Evolutionary conservation across 2,329 filamentous ascomycete species (phyloP).

Genomic region (Teratosphaeria zuluensis): DNA sequence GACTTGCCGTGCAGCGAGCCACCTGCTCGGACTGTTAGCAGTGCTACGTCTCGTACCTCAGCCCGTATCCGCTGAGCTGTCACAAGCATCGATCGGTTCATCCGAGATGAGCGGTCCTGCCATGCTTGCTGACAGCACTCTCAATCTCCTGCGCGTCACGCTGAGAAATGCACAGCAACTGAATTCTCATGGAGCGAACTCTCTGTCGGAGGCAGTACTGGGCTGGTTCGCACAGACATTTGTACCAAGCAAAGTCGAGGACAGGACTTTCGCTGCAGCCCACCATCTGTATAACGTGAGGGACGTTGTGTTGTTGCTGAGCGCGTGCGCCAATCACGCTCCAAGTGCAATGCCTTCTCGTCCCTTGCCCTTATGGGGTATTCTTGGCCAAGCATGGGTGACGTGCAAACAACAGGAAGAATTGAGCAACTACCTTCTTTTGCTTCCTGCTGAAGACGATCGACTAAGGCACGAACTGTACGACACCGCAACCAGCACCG

Average conservation of each 20-base stretch:
- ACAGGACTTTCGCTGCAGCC: conserved; percentile 56
- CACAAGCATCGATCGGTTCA: conserved; percentile 63
- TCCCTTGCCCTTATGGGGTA: conserved; percentile 29
- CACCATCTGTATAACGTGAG: conserved; percentile 54
- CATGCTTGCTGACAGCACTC: conserved; percentile 66
- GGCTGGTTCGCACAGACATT: conserved; percentile 76
- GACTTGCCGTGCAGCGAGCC: conserved; percentile 68
- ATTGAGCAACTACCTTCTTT: conserved; percentile 42
- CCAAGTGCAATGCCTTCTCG: conserved; percentile 16
- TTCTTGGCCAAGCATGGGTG: conserved; percentile 36
- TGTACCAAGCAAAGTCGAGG: conserved; percentile 55
- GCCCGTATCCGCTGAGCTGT: conserved; percentile 55
- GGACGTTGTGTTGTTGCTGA: conserved; percentile 60
- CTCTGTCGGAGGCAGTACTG: conserved; percentile 61
- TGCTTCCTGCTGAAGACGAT: conserved; percentile 13
- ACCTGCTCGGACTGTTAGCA: conserved; percentile 61
- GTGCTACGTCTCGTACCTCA: conserved; percentile 57
- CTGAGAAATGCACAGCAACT: conserved; percentile 57
- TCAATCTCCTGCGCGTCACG: conserved; percentile 61
- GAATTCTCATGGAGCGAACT: conserved; percentile 58
- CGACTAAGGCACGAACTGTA: conserved; percentile 3
- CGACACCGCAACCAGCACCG: background rate
- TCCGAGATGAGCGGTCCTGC: conserved; percentile 76
- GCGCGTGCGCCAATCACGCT: conserved; percentile 54
- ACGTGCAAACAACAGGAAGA: conserved; percentile 30